phyloP scores from a whole-genome alignment of 2,329 filamentous ascomycete genomes.

The Sporothrix protearum region DNA sequence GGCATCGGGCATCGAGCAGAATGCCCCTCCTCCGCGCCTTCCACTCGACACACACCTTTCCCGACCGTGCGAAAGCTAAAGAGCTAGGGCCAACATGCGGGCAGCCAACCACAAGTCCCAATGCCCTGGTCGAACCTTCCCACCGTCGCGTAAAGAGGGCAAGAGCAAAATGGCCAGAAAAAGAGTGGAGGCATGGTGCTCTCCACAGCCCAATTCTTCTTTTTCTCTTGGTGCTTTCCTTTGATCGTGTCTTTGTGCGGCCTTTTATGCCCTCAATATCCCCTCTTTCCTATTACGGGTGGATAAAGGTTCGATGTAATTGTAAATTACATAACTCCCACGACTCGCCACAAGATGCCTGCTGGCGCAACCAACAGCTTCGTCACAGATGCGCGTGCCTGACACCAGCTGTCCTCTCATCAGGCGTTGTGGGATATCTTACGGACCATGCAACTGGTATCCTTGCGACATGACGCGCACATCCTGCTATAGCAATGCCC shows the following conservation, averaged over 20 bases:
- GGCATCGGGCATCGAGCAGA: neutral
- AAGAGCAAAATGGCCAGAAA: neutral
- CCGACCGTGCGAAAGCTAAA: slow-evolving; percentile 20
- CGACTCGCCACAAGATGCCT: neutral
- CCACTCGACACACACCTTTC: neutral
- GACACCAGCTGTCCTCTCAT: neutral
- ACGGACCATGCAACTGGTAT: neutral
- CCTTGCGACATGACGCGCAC: neutral
- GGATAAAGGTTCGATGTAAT: too few species aligned
- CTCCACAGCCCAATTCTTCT: neutral
- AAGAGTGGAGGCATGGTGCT: neutral
- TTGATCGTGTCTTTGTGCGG: neutral
- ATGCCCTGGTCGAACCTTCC: neutral
- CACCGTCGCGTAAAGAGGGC: neutral
- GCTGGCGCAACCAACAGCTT: neutral
- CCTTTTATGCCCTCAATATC: neutral
- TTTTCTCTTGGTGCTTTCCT: neutral
- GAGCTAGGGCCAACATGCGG: slow-evolving; percentile 20
- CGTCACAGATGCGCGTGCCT: neutral
- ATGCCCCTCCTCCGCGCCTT: slow-evolving; percentile 2
- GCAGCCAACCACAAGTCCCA: slow-evolving; percentile 24
- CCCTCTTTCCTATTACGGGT: neutral
- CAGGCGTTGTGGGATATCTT: neutral
- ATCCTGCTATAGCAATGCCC: neutral
- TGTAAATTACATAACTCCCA: neutral